Evolutionary conservation across 441 rosid species (phyloP).

Genomic region (Lepidium campestre): DNA sequence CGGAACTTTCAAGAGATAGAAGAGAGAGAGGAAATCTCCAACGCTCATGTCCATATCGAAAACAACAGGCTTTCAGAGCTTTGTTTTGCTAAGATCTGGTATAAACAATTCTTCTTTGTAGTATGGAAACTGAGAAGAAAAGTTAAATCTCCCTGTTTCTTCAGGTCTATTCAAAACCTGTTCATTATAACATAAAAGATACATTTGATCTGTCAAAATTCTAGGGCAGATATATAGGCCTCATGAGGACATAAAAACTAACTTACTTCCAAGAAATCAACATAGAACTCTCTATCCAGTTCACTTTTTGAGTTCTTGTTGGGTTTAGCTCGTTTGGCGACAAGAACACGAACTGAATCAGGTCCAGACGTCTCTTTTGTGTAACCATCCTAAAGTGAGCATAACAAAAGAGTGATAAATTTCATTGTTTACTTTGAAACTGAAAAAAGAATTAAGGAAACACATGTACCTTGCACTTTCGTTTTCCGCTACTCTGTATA

Average conservation of each 20-base stretch:
- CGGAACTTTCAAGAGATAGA: constrained; percentile 82
- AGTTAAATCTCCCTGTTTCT: constrained; percentile 64
- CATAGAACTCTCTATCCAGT: constrained; percentile 55
- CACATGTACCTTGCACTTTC: constrained; percentile 52
- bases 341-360: constrained; percentile 68
- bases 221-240: neutral
- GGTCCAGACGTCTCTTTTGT: constrained; percentile 56
- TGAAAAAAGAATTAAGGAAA: neutral
- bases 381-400: constrained; percentile 61
- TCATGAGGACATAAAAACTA: constrained; percentile 21
- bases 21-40: constrained; percentile 80
- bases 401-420: neutral
- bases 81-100: constrained; percentile 43
- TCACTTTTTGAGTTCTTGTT: constrained; percentile 34
- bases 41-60: constrained; percentile 96
- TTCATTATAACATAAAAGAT: neutral
- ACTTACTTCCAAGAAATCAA: constrained; percentile 79
- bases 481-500: constrained; percentile 40
- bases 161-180: constrained; percentile 64
- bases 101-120: constrained; percentile 46
- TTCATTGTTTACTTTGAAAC: neutral
- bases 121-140: constrained; percentile 62
- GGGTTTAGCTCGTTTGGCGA: constrained; percentile 71
- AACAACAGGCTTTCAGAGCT: constrained; percentile 60
- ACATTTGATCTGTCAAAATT: neutral